Base-by-base conservation (phyloP, 495 filamentous ascomycete species). In the Lasiosphaeriaceae sp. region DNA sequence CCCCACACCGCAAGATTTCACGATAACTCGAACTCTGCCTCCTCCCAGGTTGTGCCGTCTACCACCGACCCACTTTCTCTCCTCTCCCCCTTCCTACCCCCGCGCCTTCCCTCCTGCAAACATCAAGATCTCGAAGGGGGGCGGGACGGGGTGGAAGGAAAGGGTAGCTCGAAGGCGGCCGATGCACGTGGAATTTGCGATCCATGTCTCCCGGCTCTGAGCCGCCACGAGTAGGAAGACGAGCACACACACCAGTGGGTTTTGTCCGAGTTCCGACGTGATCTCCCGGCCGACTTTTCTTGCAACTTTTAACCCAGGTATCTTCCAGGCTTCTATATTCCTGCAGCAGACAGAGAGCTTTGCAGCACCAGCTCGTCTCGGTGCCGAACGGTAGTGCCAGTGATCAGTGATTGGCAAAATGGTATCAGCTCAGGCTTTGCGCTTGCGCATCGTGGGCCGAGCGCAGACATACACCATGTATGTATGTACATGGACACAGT, bases 321-420 rank as follows among this genome's bases (percentile, higher is more conserved):
- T n/a, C 14, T 17, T 43, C 34, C 34, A n/a, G n/a, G n/a, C n/a
- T n/a, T n/a, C n/a, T n/a, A n/a, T 17, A 5, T 17, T 17, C 9
- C 1, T 48, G 20, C 46, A 8, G 21, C 2, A 24, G 46, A 11
- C 21, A 31, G 46, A 48, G 20, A 6, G 39, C 14, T 43, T 43
- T 43, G 39, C 39, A 48, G 52, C 23, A 55, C 41, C 49, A 47
- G 23, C 19, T 20, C 52, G 43, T n/a, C 24, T 55, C 52, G 52
- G 52, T 55, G 52, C 52, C 52, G 52, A 55, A 34, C n/a, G n/a
- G n/a, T n/a, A n/a, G n/a, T n/a, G n/a, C n/a, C n/a, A 11, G 26
- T 22, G 6, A 22, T 34, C 6, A 20, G n/a, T 29, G 43, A 26
- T 55, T 55, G 43, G 52, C 43, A 48, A 46, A 20, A 47, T 12